Conservation (phyloP, 768 basidiomycete genomes). For the Lenzites betulinus region DNA sequence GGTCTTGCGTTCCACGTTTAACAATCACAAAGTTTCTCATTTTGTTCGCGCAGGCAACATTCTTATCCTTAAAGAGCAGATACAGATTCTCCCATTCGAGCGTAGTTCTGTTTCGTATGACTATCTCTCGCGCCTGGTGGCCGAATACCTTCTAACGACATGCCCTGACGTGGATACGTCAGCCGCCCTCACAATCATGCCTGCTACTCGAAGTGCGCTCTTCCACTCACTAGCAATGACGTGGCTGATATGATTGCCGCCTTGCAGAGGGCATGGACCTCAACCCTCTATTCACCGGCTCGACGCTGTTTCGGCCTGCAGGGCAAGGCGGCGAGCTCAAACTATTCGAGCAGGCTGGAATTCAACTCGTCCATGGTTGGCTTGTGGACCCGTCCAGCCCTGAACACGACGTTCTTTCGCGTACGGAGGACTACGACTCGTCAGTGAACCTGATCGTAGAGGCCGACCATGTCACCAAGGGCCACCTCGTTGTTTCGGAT, state of each 20-base stretch:
- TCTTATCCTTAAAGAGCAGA: constrained; percentile 81
- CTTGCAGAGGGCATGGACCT: constrained; percentile 81
- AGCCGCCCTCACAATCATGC: constrained; percentile 72
- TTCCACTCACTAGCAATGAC: neutral
- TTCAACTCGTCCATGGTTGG: constrained; percentile 90
- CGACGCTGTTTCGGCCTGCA: constrained; percentile 66
- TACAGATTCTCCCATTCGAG: constrained; percentile 66
- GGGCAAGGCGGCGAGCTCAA: constrained; percentile 76
- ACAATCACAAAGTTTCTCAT: neutral
- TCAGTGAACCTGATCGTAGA: constrained; percentile 76
- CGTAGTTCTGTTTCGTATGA: constrained; percentile 81
- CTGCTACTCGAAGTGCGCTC: constrained; percentile 52
- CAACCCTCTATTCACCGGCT: constrained; percentile 78
- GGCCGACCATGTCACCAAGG: constrained; percentile 73
- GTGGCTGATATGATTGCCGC: neutral
- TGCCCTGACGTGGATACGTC: constrained; percentile 65
- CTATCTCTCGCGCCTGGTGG: constrained; percentile 80
- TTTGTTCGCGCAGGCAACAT: constrained; percentile 68
- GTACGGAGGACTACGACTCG: constrained; percentile 68
- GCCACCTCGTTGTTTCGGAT: constrained; percentile 54
- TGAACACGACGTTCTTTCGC: constrained; percentile 56
- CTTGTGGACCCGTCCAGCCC: constrained; percentile 66
- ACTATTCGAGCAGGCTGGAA: constrained; percentile 81
- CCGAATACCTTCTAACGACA: constrained; percentile 70
- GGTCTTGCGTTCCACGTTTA: neutral